Conservation (phyloP, 306 rosid species). For the Dryas alaskensis region DNA sequence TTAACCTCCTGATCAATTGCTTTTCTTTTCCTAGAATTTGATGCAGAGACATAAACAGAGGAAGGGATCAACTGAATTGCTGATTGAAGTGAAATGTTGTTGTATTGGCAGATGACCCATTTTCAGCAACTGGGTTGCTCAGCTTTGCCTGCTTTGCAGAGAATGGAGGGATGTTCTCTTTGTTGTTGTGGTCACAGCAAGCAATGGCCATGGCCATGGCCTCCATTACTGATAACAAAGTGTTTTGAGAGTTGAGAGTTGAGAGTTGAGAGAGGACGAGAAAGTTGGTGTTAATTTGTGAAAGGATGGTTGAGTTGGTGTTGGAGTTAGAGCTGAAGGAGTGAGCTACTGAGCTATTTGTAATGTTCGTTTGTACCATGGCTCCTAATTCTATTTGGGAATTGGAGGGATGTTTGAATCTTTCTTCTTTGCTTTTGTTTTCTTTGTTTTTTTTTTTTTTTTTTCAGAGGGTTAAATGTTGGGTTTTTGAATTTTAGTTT, state of each 20-base stretch:
- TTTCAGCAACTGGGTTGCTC: not conserved
- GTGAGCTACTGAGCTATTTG: conserved; percentile 3
- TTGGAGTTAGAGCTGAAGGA: not conserved
- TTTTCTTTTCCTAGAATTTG: conserved; percentile 12
- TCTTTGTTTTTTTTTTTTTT: not conserved
- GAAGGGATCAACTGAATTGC: too few relatives aligned
- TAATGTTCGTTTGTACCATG: not conserved
- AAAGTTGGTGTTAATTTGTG: too few relatives aligned
- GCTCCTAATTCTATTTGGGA: not conserved
- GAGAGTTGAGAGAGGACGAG: not conserved
- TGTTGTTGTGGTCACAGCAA: conserved; percentile 7
- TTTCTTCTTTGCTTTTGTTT: not conserved
- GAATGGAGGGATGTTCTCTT: conserved; percentile 8
- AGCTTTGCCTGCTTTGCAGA: not conserved
- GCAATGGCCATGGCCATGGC: not conserved
- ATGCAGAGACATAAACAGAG: not conserved
- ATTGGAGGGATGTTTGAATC: conserved; percentile 9
- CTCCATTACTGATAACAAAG: not conserved
- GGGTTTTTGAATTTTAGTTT: conserved; percentile 1
- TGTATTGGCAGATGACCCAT: not conserved
- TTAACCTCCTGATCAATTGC: not conserved
- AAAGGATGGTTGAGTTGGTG: too few relatives aligned
- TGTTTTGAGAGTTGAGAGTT: not conserved
- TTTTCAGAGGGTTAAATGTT: not conserved
- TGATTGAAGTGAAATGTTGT: not conserved